These are phyloP conservation scores for Lasiosphaeris hirsuta DNA, from an alignment of 495 filamentous ascomycete genomes.

Conservation along the genomic window DNA sequence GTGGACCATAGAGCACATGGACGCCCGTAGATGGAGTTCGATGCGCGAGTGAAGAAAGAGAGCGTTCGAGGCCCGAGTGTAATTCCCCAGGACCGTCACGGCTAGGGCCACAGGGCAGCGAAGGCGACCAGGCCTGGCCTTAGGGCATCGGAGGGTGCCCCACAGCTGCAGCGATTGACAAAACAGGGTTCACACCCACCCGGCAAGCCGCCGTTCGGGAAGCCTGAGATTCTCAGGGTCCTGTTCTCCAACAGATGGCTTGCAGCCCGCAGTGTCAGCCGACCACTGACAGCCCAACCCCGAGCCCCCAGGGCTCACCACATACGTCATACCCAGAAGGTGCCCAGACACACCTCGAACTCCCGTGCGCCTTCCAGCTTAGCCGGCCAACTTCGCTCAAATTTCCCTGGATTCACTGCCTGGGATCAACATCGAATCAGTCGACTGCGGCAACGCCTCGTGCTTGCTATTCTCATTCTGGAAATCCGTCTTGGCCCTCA, in stretches of 20 bases:
- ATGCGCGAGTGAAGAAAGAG: too few species aligned
- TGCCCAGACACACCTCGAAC: not conserved
- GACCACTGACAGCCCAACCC: constrained; percentile 15
- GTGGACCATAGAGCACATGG: too few species aligned
- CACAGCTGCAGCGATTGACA: not conserved
- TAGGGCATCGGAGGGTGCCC: too few species aligned
- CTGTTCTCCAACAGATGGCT: constrained; percentile 29
- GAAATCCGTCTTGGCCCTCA: too few species aligned
- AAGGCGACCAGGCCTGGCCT: too few species aligned
- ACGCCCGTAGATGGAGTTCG: too few species aligned
- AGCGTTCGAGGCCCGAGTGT: too few species aligned
- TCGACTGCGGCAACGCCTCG: constrained; percentile 8
- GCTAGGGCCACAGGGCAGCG: too few species aligned
- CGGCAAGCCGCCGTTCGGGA: constrained; percentile 21
- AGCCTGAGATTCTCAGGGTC: constrained; percentile 29
- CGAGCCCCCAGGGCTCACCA: not conserved
- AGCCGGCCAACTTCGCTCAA: not conserved
- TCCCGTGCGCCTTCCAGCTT: not conserved
- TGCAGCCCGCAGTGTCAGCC: constrained; percentile 22
- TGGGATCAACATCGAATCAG: constrained; percentile 12
- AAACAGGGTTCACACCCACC: constrained; percentile 30
- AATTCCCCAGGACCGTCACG: too few species aligned
- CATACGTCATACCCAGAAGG: constrained; percentile 23
- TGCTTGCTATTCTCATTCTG: too few species aligned
- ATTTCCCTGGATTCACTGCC: not conserved